Percentiles rank a stretch among this genome's conserved stretches.
Evolutionary conservation across 257 asterid species (phyloP).

Genomic region (Fraxinus cuspidata): DNA sequence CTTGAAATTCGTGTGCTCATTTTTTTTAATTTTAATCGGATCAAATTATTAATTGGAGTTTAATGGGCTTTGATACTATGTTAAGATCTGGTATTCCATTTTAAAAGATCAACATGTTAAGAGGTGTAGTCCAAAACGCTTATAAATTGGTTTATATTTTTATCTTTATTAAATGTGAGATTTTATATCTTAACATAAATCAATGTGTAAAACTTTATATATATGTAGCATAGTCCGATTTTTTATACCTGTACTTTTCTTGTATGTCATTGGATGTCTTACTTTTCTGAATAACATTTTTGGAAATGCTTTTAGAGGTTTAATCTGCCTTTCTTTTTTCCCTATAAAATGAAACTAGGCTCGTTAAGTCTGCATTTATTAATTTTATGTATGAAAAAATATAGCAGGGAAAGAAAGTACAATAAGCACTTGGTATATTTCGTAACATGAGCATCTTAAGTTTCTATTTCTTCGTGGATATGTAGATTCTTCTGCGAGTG

Average conservation of each 20-base stretch:
- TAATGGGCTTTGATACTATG: too few relatives aligned
- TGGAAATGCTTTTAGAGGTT: constrained; percentile 10
- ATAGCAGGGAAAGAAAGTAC: constrained; percentile 12
- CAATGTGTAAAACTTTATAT: too few relatives aligned
- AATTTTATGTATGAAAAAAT: not conserved
- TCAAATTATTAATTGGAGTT: too few relatives aligned
- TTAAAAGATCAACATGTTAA: too few relatives aligned
- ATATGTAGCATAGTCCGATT: not conserved
- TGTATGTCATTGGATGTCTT: constrained; percentile 22
- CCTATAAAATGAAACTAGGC: not conserved
- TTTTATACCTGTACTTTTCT: not conserved
- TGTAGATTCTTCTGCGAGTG: constrained; percentile 41
- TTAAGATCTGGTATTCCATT: too few relatives aligned
- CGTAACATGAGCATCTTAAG: constrained; percentile 6
- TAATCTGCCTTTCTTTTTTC: constrained; percentile 2
- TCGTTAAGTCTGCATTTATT: not conserved
- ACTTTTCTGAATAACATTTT: not conserved
- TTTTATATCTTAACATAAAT: too few relatives aligned
- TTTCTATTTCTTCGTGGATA: constrained; percentile 28
- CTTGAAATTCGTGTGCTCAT: too few relatives aligned
- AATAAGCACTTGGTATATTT: constrained; percentile 17
- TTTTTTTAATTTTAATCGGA: too few relatives aligned
- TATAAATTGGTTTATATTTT: too few relatives aligned
- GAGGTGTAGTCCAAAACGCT: too few relatives aligned
- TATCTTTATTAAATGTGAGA: too few relatives aligned